Conservation (phyloP, 345 rosid species). For the Citrus maxima region DNA sequence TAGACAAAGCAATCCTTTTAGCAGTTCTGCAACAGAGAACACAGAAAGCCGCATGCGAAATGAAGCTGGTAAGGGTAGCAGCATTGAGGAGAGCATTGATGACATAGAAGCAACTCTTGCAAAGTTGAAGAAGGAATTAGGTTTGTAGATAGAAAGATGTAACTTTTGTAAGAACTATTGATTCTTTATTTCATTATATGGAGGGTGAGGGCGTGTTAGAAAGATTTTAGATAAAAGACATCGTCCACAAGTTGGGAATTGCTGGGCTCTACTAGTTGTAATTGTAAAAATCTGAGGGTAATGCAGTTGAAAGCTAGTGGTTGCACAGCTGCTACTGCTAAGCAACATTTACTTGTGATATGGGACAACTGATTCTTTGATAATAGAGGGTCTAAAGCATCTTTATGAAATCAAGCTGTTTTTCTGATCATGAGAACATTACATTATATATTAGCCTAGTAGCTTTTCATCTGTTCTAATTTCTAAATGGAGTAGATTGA, state of each 20-base stretch:
- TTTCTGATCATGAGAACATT: no score
- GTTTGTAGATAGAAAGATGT: constrained; percentile 38
- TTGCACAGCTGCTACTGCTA: not conserved
- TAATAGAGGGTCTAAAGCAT: not conserved
- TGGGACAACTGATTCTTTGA: not conserved
- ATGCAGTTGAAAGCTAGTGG: not conserved
- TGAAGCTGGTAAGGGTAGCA: constrained; percentile 39
- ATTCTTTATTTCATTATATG: not conserved
- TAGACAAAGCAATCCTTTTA: constrained; percentile 19
- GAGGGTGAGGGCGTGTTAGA: not conserved
- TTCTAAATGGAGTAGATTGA: no score
- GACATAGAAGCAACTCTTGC: constrained; percentile 93
- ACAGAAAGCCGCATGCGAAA: constrained; percentile 23
- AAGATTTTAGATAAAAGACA: not conserved
- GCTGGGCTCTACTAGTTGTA: not conserved
- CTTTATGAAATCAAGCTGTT: not conserved
- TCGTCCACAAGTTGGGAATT: not conserved
- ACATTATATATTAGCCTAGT: no score
- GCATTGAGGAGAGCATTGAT: constrained; percentile 69
- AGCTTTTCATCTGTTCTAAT: no score
- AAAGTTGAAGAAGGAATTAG: constrained; percentile 78
- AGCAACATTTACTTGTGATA: not conserved
- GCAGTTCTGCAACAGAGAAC: constrained; percentile 23
- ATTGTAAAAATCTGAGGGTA: not conserved
- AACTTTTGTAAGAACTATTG: not conserved